Evolutionary conservation across 306 rosid genomes (phyloP), one percentile per base, ranked within the genome.

Genomic region (Clitoria ternatea): DNA sequence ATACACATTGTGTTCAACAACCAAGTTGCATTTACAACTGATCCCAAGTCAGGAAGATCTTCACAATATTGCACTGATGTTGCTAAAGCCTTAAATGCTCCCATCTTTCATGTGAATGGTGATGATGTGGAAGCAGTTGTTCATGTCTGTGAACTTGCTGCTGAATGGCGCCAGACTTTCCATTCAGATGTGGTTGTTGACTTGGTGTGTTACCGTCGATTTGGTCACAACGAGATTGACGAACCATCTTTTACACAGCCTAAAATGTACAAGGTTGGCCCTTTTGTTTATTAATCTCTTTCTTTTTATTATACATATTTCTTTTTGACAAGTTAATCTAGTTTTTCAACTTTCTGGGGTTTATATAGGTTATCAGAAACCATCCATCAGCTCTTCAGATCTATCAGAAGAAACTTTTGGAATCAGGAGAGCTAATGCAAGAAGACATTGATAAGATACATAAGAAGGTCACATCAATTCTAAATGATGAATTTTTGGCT

Each of bases 201-300:
- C 69, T 78, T 90, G 42, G 98, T 92, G 35, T 94, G 98, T 37
- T 94, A 90, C 75, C 89, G 97, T 52, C 83, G 95, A 65, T 90
- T 87, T 78, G 98, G 98, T 43, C 97, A 94, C 79, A 94, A 85
- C 70, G 98, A 90, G 86, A 90, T 94, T 75, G 96, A 94, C 68
- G 97, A 90, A 69, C 98, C 97, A 15, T 90, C 96, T 30, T 93
- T 93, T 77, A 93, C 96, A 1, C 98, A 93, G 84, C 98, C 98
- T 69, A 85, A 93, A 77, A 93, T 93, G 97, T 90, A 90, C 47
- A 76, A 93, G 98, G 98, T 93, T 45, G 43, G 84, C 65, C 14
- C 36, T 44, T 57, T 29, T 69, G 59, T 42, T 68, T 39, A 40
- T 30, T 6, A 1, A 24, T 62, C 14, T 43, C 54, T 63, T 37